Evolutionary conservation across 2,329 filamentous ascomycete species (phyloP).

Genomic region (Monosporascus sp.): DNA sequence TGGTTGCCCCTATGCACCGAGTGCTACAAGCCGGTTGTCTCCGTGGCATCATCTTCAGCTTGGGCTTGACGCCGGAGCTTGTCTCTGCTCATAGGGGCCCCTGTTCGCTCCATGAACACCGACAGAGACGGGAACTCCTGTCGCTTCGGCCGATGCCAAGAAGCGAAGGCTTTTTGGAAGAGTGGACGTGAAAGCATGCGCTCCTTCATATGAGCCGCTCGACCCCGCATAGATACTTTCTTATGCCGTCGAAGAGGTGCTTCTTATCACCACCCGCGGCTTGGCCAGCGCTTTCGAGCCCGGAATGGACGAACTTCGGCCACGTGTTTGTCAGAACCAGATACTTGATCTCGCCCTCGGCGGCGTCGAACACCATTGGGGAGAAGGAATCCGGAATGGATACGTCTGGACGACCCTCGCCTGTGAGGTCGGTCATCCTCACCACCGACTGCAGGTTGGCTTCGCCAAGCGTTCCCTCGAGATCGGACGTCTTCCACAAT

Average conservation of each 20-base stretch:
- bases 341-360: slow-evolving; percentile 18
- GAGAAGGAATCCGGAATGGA: slow-evolving; percentile 3
- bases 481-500: background rate
- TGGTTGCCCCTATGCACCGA: no score
- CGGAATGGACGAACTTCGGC: slow-evolving; percentile 22
- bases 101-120: no score
- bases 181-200: background rate
- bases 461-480: slow-evolving; percentile 11
- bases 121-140: no score
- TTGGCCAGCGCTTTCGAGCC: slow-evolving; percentile 2
- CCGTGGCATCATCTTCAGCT: no score
- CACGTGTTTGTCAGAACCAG: slow-evolving; percentile 25
- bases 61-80: no score
- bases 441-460: slow-evolving; percentile 12
- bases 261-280: background rate
- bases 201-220: background rate
- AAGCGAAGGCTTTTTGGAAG: slow-evolving; percentile 29
- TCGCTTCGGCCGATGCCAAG: no score
- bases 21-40: no score
- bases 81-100: no score
- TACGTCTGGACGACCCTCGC: slow-evolving; percentile 3
- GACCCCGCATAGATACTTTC: slow-evolving; percentile 2
- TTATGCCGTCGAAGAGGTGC: slow-evolving; percentile 1
- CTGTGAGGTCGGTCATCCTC: slow-evolving; percentile 8
- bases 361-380: slow-evolving; percentile 11